phyloP scores from a whole-genome alignment of 805 yeast genomes.

The Starmerella sp. region DNA sequence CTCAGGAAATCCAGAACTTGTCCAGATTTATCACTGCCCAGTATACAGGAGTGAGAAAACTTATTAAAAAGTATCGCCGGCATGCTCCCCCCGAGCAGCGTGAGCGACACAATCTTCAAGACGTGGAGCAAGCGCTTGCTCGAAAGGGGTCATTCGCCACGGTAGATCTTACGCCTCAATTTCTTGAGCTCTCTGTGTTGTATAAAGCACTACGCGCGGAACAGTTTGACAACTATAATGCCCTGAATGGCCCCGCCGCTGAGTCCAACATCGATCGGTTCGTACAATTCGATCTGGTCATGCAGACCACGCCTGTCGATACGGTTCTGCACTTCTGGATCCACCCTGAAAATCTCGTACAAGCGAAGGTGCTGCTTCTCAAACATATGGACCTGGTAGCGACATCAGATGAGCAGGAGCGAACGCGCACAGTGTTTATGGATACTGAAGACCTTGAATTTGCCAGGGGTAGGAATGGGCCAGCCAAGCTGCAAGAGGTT shows the following conservation, averaged over 20 bases:
- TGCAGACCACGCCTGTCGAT: constrained; percentile 29
- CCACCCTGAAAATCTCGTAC: constrained; percentile 50
- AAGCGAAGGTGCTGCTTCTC: constrained; percentile 39
- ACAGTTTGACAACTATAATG: constrained; percentile 11
- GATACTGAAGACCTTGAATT: constrained; percentile 32
- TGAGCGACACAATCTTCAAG: constrained; percentile 18
- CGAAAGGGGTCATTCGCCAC: constrained; percentile 48
- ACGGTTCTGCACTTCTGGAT: constrained; percentile 38
- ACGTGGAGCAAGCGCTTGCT: constrained; percentile 28
- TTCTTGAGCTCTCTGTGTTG: constrained; percentile 47
- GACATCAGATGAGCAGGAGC: constrained; percentile 15
- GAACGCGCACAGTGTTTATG: constrained; percentile 25
- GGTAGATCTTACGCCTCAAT: constrained; percentile 48
- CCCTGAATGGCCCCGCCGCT: neutral
- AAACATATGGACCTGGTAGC: constrained; percentile 25
- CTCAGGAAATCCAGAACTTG: constrained; percentile 47
- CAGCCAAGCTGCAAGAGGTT: constrained; percentile 31
- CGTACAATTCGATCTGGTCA: constrained; percentile 28
- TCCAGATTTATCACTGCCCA: constrained; percentile 64
- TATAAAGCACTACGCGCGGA: constrained; percentile 39
- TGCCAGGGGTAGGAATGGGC: constrained; percentile 31
- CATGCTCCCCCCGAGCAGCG: constrained; percentile 32
- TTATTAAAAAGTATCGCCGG: constrained; percentile 55
- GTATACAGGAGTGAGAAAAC: constrained; percentile 57
- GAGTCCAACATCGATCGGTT: neutral